Conservation (phyloP, 1,139 yeast genomes). For the Candida anutae region DNA sequence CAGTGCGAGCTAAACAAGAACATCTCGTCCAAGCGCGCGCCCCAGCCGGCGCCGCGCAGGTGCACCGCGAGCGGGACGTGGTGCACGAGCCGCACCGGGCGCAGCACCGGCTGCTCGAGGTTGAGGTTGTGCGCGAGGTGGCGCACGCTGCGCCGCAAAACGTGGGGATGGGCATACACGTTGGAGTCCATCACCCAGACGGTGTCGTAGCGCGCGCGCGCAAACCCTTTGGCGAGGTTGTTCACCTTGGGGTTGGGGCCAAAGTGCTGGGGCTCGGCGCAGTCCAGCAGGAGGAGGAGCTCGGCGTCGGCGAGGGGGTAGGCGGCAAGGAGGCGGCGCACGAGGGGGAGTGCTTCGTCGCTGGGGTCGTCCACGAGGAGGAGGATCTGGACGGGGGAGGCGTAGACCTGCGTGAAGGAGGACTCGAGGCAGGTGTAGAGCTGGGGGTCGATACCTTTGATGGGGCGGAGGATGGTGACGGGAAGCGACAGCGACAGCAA, state of each 20-base stretch:
- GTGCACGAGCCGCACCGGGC: slow-evolving; percentile 65
- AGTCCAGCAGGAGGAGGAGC: slow-evolving; percentile 44
- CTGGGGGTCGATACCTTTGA: slow-evolving; percentile 79
- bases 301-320: slow-evolving; percentile 56
- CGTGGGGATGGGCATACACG: slow-evolving; percentile 67
- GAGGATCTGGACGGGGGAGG: slow-evolving; percentile 57
- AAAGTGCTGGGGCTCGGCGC: slow-evolving; percentile 33
- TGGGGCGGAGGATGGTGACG: slow-evolving; percentile 74
- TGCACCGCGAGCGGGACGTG: slow-evolving; percentile 66
- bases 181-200: slow-evolving; percentile 88
- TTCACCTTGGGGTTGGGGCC: slow-evolving; percentile 92
- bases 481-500: no score
- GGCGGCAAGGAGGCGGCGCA: slow-evolving; percentile 38
- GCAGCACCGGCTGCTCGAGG: slow-evolving; percentile 30
- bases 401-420: slow-evolving; percentile 64
- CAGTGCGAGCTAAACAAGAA: slow-evolving; percentile 78
- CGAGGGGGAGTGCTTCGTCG: slow-evolving; percentile 63
- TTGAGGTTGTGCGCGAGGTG: slow-evolving; percentile 41
- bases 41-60: slow-evolving; percentile 22
- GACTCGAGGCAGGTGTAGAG: slow-evolving; percentile 60
- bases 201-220: slow-evolving; percentile 59
- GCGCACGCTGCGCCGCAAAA: slow-evolving; percentile 58
- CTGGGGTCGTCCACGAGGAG: slow-evolving; percentile 61
- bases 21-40: slow-evolving; percentile 81
- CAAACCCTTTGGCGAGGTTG: slow-evolving; percentile 73